phyloP scores from a whole-genome alignment of 2,329 filamentous ascomycete genomes.

The Talaromyces sp. region DNA sequence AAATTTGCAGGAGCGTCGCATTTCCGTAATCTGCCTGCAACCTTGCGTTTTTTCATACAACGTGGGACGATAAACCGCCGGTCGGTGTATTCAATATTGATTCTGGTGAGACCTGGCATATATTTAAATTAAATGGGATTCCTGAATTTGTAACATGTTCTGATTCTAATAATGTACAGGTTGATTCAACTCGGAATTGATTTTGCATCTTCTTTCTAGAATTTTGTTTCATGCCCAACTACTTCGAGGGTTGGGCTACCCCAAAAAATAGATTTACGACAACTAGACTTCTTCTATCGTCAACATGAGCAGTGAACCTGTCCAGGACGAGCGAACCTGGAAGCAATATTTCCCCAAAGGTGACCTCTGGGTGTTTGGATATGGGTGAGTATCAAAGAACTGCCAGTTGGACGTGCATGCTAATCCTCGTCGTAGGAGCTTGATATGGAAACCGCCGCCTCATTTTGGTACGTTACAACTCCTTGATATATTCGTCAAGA shows the following conservation, averaged over 20 bases:
- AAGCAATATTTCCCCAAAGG: conserved; percentile 41
- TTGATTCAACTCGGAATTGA: not conserved
- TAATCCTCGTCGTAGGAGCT: conserved; percentile 54
- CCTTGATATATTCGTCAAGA: not conserved
- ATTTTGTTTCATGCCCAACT: not conserved
- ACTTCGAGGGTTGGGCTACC: not conserved
- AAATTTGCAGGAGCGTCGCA: not conserved
- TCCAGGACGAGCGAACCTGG: conserved; percentile 31
- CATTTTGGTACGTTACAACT: conserved; percentile 68
- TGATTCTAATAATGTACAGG: not conserved
- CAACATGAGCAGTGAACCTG: conserved; percentile 1
- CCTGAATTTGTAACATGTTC: not conserved
- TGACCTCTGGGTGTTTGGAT: conserved; percentile 96
- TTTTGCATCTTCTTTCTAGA: not conserved
- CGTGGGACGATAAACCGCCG: not conserved
- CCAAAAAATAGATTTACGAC: not conserved
- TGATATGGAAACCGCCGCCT: conserved; percentile 98
- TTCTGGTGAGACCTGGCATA: not conserved
- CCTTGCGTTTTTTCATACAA: not conserved
- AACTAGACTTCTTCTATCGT: not conserved
- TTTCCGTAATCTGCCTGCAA: conserved; percentile 1
- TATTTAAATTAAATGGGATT: not conserved
- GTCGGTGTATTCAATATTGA: not conserved
- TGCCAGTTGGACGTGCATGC: not conserved
- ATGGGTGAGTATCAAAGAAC: conserved; percentile 61